Percentiles rank a stretch among this genome's conserved stretches.
phyloP scores from a whole-genome alignment of 371 early-diverging fungal species.

The Nematocida ironsii region DNA sequence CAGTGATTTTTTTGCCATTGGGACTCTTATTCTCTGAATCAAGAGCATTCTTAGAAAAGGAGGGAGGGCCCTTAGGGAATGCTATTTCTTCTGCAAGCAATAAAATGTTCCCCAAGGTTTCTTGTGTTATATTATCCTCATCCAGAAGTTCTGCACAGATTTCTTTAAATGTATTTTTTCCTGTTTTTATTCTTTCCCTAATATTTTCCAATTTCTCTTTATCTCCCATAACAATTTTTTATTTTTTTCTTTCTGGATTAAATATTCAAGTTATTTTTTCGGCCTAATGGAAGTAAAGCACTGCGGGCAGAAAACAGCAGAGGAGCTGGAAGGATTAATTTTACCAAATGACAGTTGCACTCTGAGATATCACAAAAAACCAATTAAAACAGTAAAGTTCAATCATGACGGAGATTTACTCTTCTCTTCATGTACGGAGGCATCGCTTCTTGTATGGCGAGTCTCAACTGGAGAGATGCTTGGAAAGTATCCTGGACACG shows the following conservation, averaged over 20 bases:
- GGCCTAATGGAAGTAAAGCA: not conserved
- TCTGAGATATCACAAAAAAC: constrained; percentile 76
- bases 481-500: constrained; percentile 87
- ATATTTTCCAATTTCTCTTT: constrained; percentile 22
- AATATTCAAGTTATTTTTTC: constrained; percentile 12
- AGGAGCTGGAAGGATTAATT: not conserved
- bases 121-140: not conserved
- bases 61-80: not conserved
- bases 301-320: not conserved
- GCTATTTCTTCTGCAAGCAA: constrained; percentile 14
- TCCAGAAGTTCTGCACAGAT: not conserved
- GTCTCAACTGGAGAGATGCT: constrained; percentile 86
- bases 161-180: not conserved
- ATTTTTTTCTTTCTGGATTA: constrained; percentile 5
- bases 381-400: constrained; percentile 93
- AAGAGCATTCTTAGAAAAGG: not conserved
- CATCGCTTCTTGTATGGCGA: constrained; percentile 84
- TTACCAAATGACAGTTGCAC: constrained; percentile 15
- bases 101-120: not conserved
- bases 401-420: constrained; percentile 96
- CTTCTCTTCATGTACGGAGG: constrained; percentile 90
- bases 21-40: not conserved
- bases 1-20: not conserved
- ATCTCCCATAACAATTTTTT: constrained; percentile 9
- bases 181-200: constrained; percentile 13